Conservation (phyloP, 805 yeast genomes). For the Wickerhamiella spandovensis region DNA sequence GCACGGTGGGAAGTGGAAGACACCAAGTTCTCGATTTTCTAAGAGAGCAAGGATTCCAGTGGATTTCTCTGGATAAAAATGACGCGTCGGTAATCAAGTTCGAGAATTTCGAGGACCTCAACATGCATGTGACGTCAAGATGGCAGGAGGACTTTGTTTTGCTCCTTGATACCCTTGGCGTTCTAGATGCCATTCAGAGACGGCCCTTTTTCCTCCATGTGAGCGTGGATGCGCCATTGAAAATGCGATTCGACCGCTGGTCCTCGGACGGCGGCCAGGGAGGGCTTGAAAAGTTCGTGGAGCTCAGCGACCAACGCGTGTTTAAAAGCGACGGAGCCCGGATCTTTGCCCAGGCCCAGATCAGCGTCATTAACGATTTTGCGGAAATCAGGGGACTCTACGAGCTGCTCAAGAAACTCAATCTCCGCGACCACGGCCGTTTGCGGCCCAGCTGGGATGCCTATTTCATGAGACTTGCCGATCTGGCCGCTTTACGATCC, state of each 20-base stretch:
- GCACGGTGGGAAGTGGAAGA: conserved; percentile 55
- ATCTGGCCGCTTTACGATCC: conserved; percentile 80
- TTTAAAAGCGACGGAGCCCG: conserved; percentile 27
- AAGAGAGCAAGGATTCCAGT: conserved; percentile 38
- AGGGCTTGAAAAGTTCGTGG: conserved; percentile 28
- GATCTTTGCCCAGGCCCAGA: conserved; percentile 33
- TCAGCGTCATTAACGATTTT: conserved; percentile 44
- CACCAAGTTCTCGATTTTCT: conserved; percentile 49
- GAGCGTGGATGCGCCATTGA: conserved; percentile 59
- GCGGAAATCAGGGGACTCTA: conserved; percentile 27
- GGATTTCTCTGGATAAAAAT: conserved; percentile 20
- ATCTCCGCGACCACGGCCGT: conserved; percentile 40
- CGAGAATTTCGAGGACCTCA: conserved; percentile 29
- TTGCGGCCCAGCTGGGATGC: conserved; percentile 93
- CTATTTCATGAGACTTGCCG: conserved; percentile 87
- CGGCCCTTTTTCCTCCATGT: conserved; percentile 79
- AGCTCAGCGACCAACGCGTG: conserved; percentile 22
- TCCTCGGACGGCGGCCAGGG: conserved; percentile 2
- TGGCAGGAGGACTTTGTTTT: conserved; percentile 57
- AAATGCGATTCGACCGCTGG: conserved; percentile 27
- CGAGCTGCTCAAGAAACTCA: conserved; percentile 28
- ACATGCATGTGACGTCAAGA: conserved; percentile 48
- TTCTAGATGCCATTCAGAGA: conserved; percentile 38
- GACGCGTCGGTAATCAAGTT: background rate
- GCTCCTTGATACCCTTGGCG: conserved; percentile 30